phyloP scores from a whole-genome alignment of 768 basidiomycete genomes.

The Auriscalpium microsporum region DNA sequence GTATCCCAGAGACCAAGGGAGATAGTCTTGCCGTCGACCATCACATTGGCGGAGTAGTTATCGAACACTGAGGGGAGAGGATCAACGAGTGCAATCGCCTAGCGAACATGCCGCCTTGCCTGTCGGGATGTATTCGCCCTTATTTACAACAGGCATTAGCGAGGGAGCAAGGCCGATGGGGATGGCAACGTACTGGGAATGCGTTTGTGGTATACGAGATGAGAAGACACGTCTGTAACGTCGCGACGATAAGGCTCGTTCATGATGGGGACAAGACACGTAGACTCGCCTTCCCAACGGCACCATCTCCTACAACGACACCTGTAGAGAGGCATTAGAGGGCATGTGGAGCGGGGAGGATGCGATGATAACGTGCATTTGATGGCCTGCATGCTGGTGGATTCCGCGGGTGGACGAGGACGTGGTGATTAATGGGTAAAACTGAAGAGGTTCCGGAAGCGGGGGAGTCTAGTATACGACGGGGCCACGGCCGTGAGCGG shows the following conservation, averaged over 20 bases:
- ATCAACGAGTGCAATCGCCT: background rate
- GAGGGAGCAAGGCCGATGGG: background rate
- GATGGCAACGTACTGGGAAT: slow-evolving; percentile 62
- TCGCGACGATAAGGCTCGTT: slow-evolving; percentile 15
- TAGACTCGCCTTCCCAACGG: slow-evolving; percentile 82
- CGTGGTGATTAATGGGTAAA: background rate
- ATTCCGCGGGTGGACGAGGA: background rate
- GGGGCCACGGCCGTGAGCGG: background rate
- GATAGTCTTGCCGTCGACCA: slow-evolving; percentile 98
- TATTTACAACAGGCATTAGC: slow-evolving; percentile 5
- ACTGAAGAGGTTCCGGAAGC: background rate
- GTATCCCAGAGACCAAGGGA: slow-evolving; percentile 99
- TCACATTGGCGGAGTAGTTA: slow-evolving; percentile 97
- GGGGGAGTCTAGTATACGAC: background rate
- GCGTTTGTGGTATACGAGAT: slow-evolving; percentile 99
- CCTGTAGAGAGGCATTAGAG: slow-evolving; percentile 41
- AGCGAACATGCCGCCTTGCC: slow-evolving; percentile 38
- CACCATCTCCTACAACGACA: slow-evolving; percentile 98
- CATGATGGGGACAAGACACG: slow-evolving; percentile 8
- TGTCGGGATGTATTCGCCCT: slow-evolving; percentile 97
- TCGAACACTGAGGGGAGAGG: slow-evolving; percentile 69
- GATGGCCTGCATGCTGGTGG: slow-evolving; percentile 70
- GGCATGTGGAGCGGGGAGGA: slow-evolving; percentile 1
- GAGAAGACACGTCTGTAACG: slow-evolving; percentile 83
- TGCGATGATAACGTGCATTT: slow-evolving; percentile 55